Evolutionary conservation across 495 filamentous ascomycete species (phyloP).

Genomic region (Hypoxylon perforatum): DNA sequence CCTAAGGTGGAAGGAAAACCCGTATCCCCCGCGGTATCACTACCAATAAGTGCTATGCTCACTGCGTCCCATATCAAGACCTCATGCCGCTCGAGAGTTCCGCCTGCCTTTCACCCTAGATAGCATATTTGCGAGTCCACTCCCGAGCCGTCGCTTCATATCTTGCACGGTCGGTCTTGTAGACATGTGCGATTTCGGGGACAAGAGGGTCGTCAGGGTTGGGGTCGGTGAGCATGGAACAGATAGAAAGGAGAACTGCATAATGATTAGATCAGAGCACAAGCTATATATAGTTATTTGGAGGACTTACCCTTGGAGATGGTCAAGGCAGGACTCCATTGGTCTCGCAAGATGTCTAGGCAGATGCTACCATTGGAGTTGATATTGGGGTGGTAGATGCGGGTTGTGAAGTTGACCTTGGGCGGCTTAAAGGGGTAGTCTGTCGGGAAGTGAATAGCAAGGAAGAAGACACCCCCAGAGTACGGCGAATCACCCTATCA

Average conservation of each 20-base stretch:
- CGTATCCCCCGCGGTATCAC: conserved; percentile 26
- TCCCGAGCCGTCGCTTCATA: conserved; percentile 98
- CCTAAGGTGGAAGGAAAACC: conserved; percentile 39
- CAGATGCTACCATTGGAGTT: conserved; percentile 99
- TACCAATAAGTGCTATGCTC: conserved; percentile 32
- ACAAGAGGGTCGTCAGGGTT: conserved; percentile 99
- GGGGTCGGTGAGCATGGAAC: conserved; percentile 99
- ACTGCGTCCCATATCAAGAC: conserved; percentile 21
- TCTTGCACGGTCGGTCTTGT: conserved; percentile 96
- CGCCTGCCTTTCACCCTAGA: conserved; percentile 57
- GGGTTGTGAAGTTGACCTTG: conserved; percentile 99
- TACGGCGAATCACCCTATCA: conserved; percentile 90
- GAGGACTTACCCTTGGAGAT: conserved; percentile 89
- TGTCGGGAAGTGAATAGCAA: conserved; percentile 98
- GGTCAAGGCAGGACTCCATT: conserved; percentile 98
- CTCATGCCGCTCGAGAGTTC: conserved; percentile 1
- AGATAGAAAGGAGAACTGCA: conserved; percentile 94
- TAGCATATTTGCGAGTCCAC: conserved; percentile 99
- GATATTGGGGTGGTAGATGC: conserved; percentile 99
- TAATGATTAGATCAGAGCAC: conserved; percentile 14
- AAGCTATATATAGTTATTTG: neutral
- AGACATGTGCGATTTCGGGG: conserved; percentile 98
- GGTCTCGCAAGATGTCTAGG: conserved; percentile 95
- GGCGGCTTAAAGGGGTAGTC: conserved; percentile 99
- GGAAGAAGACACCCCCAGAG: conserved; percentile 97